These are phyloP conservation scores for Cenchrus americanus DNA, from an alignment of 176 grass and related monocot species.

Conservation along the genomic window DNA sequence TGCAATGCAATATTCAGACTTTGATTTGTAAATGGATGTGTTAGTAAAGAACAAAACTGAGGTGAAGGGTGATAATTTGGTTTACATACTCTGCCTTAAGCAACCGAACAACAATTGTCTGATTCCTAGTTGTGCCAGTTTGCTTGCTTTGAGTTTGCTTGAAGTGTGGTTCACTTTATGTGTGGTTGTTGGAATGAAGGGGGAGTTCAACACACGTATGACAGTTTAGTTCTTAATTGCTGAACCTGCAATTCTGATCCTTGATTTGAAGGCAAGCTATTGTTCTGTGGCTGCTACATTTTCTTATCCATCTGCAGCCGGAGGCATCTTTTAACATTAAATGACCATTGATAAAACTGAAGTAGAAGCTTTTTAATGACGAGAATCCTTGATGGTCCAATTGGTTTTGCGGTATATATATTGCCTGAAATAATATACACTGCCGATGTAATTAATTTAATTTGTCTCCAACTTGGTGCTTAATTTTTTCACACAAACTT, in stretches of 20 bases:
- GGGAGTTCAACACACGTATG: slow-evolving; percentile 17
- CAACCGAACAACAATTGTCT: slow-evolving; percentile 37
- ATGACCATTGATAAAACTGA: not conserved
- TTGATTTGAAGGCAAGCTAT: slow-evolving; percentile 38
- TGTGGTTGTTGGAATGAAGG: slow-evolving; percentile 26
- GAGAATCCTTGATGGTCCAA: not conserved
- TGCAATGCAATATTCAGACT: too few relatives aligned
- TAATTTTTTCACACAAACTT: too few relatives aligned
- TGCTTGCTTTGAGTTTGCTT: slow-evolving; percentile 50
- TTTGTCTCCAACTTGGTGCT: too few relatives aligned
- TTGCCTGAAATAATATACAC: too few relatives aligned
- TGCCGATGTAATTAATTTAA: too few relatives aligned
- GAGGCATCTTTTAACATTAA: slow-evolving; percentile 18
- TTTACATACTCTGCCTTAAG: slow-evolving; percentile 21
- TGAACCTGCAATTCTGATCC: slow-evolving; percentile 15
- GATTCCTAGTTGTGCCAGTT: slow-evolving; percentile 9
- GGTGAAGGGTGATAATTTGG: slow-evolving; percentile 34
- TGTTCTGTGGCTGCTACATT: slow-evolving; percentile 24
- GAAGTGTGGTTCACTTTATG: slow-evolving; percentile 42
- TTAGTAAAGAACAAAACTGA: too few relatives aligned
- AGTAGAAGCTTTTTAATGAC: not conserved
- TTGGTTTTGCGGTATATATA: too few relatives aligned
- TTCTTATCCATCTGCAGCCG: slow-evolving; percentile 23
- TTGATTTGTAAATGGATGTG: too few relatives aligned
- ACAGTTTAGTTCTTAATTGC: slow-evolving; percentile 18